Evolutionary conservation across 148 eudicot species (phyloP).

Genomic region (Persicaria maculosa): DNA sequence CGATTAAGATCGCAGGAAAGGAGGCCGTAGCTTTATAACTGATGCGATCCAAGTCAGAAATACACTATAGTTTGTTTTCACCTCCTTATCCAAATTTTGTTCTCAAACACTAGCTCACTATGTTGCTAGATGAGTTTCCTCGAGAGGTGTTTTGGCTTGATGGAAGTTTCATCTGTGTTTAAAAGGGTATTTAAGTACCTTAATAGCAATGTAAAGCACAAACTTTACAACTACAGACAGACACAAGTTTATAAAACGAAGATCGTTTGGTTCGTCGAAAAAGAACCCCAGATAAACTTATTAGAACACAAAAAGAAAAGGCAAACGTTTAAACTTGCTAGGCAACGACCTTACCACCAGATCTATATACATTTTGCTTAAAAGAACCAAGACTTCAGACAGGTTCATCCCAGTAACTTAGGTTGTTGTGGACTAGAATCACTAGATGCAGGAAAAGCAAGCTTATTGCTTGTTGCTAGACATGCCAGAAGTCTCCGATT

Average conservation of each 20-base stretch:
- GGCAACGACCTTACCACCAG: neutral
- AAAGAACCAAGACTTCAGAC: neutral
- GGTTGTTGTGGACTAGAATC: neutral
- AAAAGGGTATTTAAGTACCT: too few species aligned
- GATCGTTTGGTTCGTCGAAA: neutral
- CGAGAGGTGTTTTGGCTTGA: too few species aligned
- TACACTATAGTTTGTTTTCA: too few species aligned
- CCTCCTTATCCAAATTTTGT: too few species aligned
- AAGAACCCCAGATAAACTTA: neutral
- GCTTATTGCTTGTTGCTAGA: neutral
- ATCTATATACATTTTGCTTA: constrained; percentile 1
- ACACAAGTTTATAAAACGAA: neutral
- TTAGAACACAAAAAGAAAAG: neutral
- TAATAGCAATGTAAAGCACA: too few species aligned
- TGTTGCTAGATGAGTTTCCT: too few species aligned
- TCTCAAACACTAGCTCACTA: too few species aligned
- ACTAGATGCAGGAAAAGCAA: neutral
- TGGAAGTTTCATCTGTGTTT: too few species aligned
- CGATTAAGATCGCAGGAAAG: too few species aligned
- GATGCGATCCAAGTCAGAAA: too few species aligned
- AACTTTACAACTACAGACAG: neutral
- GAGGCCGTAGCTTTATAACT: too few species aligned
- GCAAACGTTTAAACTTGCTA: neutral
- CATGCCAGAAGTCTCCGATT: neutral
- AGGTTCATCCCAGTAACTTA: too few species aligned